Base-by-base conservation (phyloP, 2,329 filamentous ascomycete species). In the Elsinoe australis region DNA sequence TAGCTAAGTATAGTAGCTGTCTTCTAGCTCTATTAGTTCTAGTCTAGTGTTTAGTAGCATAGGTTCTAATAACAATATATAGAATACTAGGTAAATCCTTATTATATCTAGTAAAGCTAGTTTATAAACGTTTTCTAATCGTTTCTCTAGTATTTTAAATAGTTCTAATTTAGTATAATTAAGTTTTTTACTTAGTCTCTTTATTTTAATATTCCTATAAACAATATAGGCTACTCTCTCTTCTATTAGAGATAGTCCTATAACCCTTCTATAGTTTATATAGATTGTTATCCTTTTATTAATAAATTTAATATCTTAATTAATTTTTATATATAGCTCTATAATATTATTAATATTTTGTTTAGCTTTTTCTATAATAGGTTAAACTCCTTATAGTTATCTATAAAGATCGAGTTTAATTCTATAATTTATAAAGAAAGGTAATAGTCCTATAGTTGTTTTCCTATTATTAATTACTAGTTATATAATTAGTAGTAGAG, bases 81-180 rank as follows among this genome's bases (percentile, higher is more conserved):
- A 50, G 18, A 54, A 54, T 14, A 54, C 28, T 15, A 51, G 32
- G 34, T 54, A 45, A 5, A 54, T 46, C 12, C 22, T 29, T 22
- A 53, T 51, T 14, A 17, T 42, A 1, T 33, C n/a, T 28, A 44
- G 51, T 17, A 54, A 28, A 0, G 14, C 31, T 44, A 54, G 29
- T 28, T 35, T 31, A 36, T 53, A 53, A 28, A 47, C 32, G 32
- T 53, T 52, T 12, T 19, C 12, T 21, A 35, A 22, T 15, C 50
- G 26, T 28, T 26, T 29, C 28, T 49, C 26, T 47, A 36, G 15
- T 12, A 53, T 41, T 4, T 28, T 26, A 31, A 55, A 55, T 3
- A 31, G 47, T 14, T 44, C 39, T 38, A 53, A 31, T 21, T 42
- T 53, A 15, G 31, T 49, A 21, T 38, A 29, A 18, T 28, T 31